These are phyloP conservation scores for Nicotiana obtusifolia DNA, from an alignment of 257 asterid species.

Conservation along the genomic window DNA sequence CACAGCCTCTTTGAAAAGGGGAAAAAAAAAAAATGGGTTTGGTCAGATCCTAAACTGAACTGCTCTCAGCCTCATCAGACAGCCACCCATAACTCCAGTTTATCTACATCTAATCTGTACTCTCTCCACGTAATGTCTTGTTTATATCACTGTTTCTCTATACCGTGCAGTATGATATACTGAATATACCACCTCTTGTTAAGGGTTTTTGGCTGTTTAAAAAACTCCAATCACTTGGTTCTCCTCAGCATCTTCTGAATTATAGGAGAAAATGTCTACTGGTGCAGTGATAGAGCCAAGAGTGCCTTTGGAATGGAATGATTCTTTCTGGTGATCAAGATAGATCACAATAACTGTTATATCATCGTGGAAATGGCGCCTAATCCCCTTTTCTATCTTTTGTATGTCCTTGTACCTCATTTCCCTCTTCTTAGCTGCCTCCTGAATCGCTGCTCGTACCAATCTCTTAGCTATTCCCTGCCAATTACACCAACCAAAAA, in stretches of 20 bases:
- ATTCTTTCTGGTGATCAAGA: slow-evolving; percentile 47
- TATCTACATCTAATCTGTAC: background rate
- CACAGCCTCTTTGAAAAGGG: background rate
- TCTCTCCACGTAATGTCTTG: background rate
- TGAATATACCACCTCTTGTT: background rate
- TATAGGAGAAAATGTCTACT: slow-evolving; percentile 58
- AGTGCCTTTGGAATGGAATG: slow-evolving; percentile 24
- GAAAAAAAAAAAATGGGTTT: background rate
- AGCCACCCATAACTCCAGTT: background rate
- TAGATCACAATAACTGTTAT: slow-evolving; percentile 74
- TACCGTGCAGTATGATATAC: background rate
- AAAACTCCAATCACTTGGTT: slow-evolving; percentile 28
- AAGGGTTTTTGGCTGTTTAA: slow-evolving; percentile 13
- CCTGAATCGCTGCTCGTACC: slow-evolving; percentile 78
- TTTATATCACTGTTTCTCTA: background rate
- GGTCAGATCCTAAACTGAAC: slow-evolving; percentile 8
- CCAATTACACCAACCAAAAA: background rate
- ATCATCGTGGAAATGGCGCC: slow-evolving; percentile 95
- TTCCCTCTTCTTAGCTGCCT: slow-evolving; percentile 93
- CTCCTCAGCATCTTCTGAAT: slow-evolving; percentile 45
- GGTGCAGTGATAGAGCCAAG: slow-evolving; percentile 54
- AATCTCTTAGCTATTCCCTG: slow-evolving; percentile 96
- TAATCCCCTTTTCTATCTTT: slow-evolving; percentile 76
- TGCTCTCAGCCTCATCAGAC: background rate
- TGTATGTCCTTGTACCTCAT: slow-evolving; percentile 63